Evolutionary conservation across 176 grass and related monocot species (phyloP), one percentile per base, ranked within the genome.

Genomic region (Typha latifolia): DNA sequence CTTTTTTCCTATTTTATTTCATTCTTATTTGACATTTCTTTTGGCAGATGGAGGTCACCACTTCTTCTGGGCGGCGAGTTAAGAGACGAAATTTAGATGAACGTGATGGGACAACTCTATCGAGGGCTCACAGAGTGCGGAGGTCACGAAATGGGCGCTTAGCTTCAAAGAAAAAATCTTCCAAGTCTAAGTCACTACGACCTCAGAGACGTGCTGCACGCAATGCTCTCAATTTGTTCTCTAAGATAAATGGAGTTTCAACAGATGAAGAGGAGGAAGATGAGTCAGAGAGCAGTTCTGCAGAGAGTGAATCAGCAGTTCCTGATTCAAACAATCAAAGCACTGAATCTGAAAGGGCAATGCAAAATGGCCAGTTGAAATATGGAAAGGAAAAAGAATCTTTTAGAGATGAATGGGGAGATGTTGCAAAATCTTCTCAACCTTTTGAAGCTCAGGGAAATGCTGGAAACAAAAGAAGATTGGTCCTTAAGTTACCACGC

Each of bases 41-140:
- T 48, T 72, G 61, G 23, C 86, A 96, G 93, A 80, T 63, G 72
- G 75, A 78, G 72, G 16, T 92, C 74, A 97, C 93, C 74, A 97
- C 93, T 80, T 84, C 80, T 61, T 97, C 93, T 80, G 93, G 93
- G 74, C 87, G 93, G 61, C 93, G 76, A 71, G 85, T 97, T 69
- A 92, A 84, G 70, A 97, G 84, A 82, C 82, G 70, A 75, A 89
- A 74, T 61, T 70, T 92, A 51, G 88, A 89, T 74, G 88, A 87
- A 49, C 69, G 75, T 69, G 80, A 84, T 74, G 78, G 34, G 10
- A 69, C 71, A 70, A 73, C 69, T 52, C 51, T 80, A 16, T 84
- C 80, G 61, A 97, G 75, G 70, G 24, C 81, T 68, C 80, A 89
- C 53, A 89, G 71, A 74, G 59, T 67, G 62, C 82, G 48, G 63